A percentile compares a stretch with the other conserved stretches of the same genome.
These are phyloP conservation scores for Byssothecium circinans DNA, from an alignment of 2,329 filamentous ascomycete genomes.

Conservation along the genomic window DNA sequence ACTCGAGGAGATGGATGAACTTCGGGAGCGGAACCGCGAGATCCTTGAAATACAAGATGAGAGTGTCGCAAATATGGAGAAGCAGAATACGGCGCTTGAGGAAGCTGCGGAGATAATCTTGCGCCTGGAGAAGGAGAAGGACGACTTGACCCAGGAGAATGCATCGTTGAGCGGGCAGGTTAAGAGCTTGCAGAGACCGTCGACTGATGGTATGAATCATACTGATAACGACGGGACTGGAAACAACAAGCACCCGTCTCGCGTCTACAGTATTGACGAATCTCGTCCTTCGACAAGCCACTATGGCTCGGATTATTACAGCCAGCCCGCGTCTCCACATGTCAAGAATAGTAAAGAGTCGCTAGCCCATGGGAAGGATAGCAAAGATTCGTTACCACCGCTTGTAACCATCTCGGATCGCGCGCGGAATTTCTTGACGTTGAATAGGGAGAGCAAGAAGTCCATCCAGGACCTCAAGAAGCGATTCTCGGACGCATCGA, in stretches of 20 bases:
- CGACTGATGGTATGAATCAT: slow-evolving; percentile 6
- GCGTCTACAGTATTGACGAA: slow-evolving; percentile 38
- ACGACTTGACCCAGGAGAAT: slow-evolving; percentile 24
- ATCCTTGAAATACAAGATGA: slow-evolving; percentile 33
- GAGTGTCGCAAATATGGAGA: slow-evolving; percentile 26
- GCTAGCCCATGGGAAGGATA: slow-evolving; percentile 14
- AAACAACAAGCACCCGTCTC: slow-evolving; percentile 18
- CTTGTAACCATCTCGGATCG: slow-evolving; percentile 25
- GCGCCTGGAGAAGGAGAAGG: slow-evolving; percentile 32
- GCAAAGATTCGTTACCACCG: slow-evolving; percentile 21
- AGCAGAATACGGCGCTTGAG: slow-evolving; percentile 29
- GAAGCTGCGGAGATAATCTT: slow-evolving; percentile 40
- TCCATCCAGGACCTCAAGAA: slow-evolving; percentile 35
- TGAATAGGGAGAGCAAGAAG: slow-evolving; percentile 25
- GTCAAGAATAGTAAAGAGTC: slow-evolving; percentile 24
- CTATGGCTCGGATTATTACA: slow-evolving; percentile 43
- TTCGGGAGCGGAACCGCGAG: slow-evolving; percentile 22
- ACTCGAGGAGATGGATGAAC: slow-evolving; percentile 17
- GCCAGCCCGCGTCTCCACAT: slow-evolving; percentile 37
- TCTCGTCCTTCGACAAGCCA: slow-evolving; percentile 40
- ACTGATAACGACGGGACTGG: slow-evolving; percentile 20
- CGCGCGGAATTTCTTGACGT: slow-evolving; percentile 34
- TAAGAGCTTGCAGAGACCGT: slow-evolving; percentile 13
- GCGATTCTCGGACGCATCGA: slow-evolving; percentile 34
- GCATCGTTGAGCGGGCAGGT: slow-evolving; percentile 24